phyloP scores from a whole-genome alignment of 768 basidiomycete genomes.

The Kwoniella newhampshirensis region DNA sequence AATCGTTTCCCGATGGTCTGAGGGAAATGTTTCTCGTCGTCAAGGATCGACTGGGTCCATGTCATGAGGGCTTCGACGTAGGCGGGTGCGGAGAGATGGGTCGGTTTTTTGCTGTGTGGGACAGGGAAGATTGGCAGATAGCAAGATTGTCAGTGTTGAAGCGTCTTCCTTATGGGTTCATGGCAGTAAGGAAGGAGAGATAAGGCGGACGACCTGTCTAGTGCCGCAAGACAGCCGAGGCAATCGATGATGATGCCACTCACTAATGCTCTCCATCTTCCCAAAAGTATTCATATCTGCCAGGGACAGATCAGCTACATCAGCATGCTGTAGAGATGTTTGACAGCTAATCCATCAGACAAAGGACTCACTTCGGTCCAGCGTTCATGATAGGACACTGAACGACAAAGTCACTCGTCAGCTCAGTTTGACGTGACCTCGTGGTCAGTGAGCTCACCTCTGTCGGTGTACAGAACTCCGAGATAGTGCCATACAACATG shows the following conservation, averaged over 20 bases:
- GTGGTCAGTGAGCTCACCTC: constrained; percentile 61
- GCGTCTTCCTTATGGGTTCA: too few relatives aligned
- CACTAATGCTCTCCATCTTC: constrained; percentile 53
- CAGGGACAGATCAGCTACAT: constrained; percentile 4
- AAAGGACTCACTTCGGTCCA: constrained; percentile 47
- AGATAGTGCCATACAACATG: constrained; percentile 97
- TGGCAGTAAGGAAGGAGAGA: too few relatives aligned
- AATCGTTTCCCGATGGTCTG: constrained; percentile 96
- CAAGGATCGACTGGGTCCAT: constrained; percentile 89
- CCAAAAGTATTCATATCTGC: constrained; percentile 52
- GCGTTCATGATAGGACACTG: constrained; percentile 54
- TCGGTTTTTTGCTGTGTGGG: constrained; percentile 45
- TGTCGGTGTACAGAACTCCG: constrained; percentile 93
- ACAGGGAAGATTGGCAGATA: neutral
- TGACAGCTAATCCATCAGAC: neutral
- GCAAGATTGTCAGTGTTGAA: neutral
- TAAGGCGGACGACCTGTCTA: too few relatives aligned
- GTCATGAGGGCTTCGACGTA: constrained; percentile 99
- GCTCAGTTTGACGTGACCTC: neutral
- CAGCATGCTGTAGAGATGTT: neutral
- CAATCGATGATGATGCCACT: constrained; percentile 17
- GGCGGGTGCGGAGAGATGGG: constrained; percentile 57
- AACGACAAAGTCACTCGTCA: constrained; percentile 1
- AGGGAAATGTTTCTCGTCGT: constrained; percentile 89
- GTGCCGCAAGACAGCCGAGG: too few relatives aligned